phyloP scores from a whole-genome alignment of 305 asterid genomes.

The Ajuga reptans region DNA sequence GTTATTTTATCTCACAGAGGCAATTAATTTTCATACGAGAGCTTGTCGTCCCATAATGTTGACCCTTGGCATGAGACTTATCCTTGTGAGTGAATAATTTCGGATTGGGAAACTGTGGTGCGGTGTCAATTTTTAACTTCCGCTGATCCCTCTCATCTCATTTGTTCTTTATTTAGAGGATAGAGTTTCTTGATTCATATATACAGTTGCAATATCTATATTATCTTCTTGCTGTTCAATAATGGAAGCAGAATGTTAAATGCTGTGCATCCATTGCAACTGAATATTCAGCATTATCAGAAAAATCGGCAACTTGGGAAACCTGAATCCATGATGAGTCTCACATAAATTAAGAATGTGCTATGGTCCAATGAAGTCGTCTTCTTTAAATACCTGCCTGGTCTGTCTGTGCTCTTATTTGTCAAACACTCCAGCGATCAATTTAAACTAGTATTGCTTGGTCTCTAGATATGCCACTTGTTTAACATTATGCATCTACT shows the following conservation, averaged over 20 bases:
- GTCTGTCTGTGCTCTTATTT: background rate
- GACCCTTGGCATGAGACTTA: background rate
- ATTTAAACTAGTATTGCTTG: background rate
- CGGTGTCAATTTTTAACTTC: background rate
- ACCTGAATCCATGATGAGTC: background rate
- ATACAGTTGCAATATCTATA: background rate
- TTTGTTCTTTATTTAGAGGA: background rate
- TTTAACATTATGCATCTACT: background rate
- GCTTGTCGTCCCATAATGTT: background rate
- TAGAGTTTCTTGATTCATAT: background rate
- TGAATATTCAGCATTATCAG: background rate
- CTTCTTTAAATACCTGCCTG: background rate
- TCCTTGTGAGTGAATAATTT: background rate
- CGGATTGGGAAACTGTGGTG: background rate
- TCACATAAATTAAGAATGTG: background rate
- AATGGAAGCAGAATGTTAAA: background rate
- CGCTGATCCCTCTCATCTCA: background rate
- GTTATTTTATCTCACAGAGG: background rate
- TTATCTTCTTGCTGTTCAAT: background rate
- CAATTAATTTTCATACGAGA: background rate
- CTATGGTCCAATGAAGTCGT: background rate
- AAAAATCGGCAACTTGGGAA: background rate
- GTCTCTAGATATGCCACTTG: background rate
- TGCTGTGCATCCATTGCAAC: slow-evolving; percentile 4
- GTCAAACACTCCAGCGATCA: background rate